Percentiles rank a stretch among this genome's conserved stretches.
Conservation (phyloP, 163 green algal genomes). For the Scenedesmus sp. region DNA sequence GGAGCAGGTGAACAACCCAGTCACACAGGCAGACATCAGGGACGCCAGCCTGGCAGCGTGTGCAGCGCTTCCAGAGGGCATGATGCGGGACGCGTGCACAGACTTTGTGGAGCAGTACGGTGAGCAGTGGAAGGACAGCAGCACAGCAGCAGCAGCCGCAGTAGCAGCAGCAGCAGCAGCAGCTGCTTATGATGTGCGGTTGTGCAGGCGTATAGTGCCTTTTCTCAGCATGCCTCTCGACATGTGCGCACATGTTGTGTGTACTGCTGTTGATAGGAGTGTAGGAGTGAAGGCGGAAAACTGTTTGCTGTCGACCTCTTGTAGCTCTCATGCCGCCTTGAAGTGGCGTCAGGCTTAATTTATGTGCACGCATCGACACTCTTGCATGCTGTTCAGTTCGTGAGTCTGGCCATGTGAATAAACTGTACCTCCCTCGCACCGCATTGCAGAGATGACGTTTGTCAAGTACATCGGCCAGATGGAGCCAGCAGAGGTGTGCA, state of each 20-base stretch:
- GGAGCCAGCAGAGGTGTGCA: constrained; percentile 47
- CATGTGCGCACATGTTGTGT: no score
- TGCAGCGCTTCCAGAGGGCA: constrained; percentile 33
- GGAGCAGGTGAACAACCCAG: constrained; percentile 21
- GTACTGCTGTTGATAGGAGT: no score
- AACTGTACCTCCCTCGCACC: no score
- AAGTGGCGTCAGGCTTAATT: no score
- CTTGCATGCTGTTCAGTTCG: no score
- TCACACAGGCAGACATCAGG: constrained; percentile 27
- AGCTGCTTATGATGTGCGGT: background rate
- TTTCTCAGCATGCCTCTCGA: background rate
- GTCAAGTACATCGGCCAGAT: constrained; percentile 34
- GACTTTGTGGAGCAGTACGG: constrained; percentile 45
- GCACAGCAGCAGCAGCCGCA: background rate
- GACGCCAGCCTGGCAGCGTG: constrained; percentile 32
- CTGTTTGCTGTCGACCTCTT: no score
- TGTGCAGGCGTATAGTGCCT: background rate
- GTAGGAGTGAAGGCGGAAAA: no score
- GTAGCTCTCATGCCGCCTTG: no score
- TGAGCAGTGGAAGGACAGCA: background rate
- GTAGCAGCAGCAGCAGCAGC: background rate
- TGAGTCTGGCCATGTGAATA: no score
- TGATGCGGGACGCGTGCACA: constrained; percentile 44
- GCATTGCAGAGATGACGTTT: constrained; percentile 39
- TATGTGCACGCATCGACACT: no score